Base-by-base conservation (phyloP, 192 early-diverging fungal species). In the Umbelopsis sp. region DNA sequence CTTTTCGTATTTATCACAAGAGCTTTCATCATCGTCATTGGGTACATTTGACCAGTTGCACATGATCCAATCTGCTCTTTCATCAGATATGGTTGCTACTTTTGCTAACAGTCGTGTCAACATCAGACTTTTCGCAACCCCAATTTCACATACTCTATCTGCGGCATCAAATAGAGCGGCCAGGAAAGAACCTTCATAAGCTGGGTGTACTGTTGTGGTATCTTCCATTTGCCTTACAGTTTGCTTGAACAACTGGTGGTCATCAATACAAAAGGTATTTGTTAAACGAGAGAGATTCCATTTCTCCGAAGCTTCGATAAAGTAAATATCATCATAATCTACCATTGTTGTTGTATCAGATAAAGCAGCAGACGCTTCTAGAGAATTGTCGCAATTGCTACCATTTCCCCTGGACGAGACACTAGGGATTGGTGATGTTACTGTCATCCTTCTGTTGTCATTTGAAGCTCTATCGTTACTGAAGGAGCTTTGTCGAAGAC, bases 111-210 rank as follows among this genome's bases (percentile, higher is more conserved):
- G 81, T 51, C 82, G 81, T 10, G 87, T 89, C 1, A 89, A 68
- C 72, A 86, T 49, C 49, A 89, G 72, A 50, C 85, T 87, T 45
- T 86, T 81, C n/a, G 81, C 87, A 72, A 89, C 82, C 8, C 85
- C 77, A 12, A 77, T 79, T 47, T 79, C 77, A 0, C 85, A 68
- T 27, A 78, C 73, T 16, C 70, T 41, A 9, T 66, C 33, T 11
- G 87, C 66, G 64, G 82, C 81, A 27, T 68, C 66, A 41, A 86
- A 71, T 7, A 89, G 73, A 30, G 82, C 79, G 10, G 71, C 66
- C 41, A 89, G 49, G 64, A 89, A 89, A 4, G 74, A 74, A 13
- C 87, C 87, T 15, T 86, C 86, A 49, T 85, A 89, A 10, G 11
- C 27, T 35, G 49, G 65, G 15, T 73, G 72, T 3, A 30, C n/a